These are phyloP conservation scores for Aspergillus kassunensis DNA, from an alignment of 495 filamentous ascomycete species.

Conservation along the genomic window DNA sequence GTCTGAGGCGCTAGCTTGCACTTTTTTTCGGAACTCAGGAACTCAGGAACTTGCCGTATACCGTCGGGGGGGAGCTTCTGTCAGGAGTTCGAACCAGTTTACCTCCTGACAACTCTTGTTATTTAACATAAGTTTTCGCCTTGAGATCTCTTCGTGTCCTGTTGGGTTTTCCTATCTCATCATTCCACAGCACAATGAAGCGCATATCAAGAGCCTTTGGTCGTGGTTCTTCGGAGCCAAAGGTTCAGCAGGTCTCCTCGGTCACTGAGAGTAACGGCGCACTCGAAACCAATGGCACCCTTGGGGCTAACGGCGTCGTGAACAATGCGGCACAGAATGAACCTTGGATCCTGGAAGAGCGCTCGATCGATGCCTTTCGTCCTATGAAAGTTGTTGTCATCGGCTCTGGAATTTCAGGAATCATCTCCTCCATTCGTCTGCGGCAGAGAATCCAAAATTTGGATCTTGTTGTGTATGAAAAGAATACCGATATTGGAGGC, in stretches of 20 bases:
- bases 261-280: background rate
- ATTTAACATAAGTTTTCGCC: background rate
- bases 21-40: background rate
- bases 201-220: constrained; percentile 6
- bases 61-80: background rate
- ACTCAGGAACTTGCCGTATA: background rate
- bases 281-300: background rate
- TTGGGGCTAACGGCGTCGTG: background rate
- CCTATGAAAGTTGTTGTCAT: constrained; percentile 57
- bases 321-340: background rate
- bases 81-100: background rate
- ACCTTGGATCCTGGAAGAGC: constrained; percentile 32
- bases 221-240: background rate
- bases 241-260: background rate
- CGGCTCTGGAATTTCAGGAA: constrained; percentile 63
- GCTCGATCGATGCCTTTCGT: constrained; percentile 55
- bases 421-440: constrained; percentile 57
- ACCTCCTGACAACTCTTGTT: background rate
- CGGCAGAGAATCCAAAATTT: constrained; percentile 54
- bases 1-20: background rate
- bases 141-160: background rate
- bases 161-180: too few species aligned
- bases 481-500: constrained; percentile 68
- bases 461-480: constrained; percentile 70
- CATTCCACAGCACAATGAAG: constrained; percentile 6